Evolutionary conservation across 2,329 filamentous ascomycete species (phyloP).

Genomic region (Colletotrichum gigasporum): DNA sequence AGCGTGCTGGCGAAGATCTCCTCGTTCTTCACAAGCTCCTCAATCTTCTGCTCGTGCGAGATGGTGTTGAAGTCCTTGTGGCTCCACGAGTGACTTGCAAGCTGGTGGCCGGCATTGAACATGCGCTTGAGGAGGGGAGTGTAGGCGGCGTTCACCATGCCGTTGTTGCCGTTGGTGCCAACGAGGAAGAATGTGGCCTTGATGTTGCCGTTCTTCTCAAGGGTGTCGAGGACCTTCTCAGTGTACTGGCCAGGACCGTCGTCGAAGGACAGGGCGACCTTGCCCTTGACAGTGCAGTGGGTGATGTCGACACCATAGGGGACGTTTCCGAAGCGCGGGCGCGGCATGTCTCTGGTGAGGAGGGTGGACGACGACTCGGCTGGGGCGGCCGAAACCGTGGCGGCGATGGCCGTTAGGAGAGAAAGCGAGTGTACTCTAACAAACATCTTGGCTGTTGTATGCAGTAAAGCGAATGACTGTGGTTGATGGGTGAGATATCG

Average conservation of each 20-base stretch:
- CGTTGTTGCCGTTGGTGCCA: conserved; percentile 43
- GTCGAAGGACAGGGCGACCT: conserved; percentile 49
- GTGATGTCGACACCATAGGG: conserved; percentile 45
- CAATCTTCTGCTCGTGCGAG: conserved; percentile 41
- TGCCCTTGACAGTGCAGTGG: conserved; percentile 41
- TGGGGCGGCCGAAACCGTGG: conserved; percentile 16
- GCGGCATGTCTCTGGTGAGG: conserved; percentile 28
- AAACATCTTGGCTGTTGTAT: conserved; percentile 28
- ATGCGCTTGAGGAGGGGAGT: conserved; percentile 53
- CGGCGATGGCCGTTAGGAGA: conserved; percentile 21
- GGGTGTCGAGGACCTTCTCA: conserved; percentile 42
- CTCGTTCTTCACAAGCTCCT: conserved; percentile 56
- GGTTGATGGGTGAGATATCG: background rate
- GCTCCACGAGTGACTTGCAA: conserved; percentile 59
- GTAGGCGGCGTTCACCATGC: conserved; percentile 47
- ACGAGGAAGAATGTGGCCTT: conserved; percentile 50
- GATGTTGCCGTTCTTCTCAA: conserved; percentile 41
- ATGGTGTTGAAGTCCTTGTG: conserved; percentile 53
- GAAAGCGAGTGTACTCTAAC: conserved; percentile 29
- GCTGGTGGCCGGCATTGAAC: conserved; percentile 54
- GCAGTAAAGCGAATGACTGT: conserved; percentile 11
- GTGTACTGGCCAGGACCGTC: conserved; percentile 49
- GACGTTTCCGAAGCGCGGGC: conserved; percentile 40
- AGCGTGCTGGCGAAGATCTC: conserved; percentile 52
- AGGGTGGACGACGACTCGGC: conserved; percentile 16